Percentiles rank a stretch among this genome's conserved stretches.
These are phyloP conservation scores for Neurospora sp. DNA, from an alignment of 495 filamentous ascomycete species.

Conservation along the genomic window DNA sequence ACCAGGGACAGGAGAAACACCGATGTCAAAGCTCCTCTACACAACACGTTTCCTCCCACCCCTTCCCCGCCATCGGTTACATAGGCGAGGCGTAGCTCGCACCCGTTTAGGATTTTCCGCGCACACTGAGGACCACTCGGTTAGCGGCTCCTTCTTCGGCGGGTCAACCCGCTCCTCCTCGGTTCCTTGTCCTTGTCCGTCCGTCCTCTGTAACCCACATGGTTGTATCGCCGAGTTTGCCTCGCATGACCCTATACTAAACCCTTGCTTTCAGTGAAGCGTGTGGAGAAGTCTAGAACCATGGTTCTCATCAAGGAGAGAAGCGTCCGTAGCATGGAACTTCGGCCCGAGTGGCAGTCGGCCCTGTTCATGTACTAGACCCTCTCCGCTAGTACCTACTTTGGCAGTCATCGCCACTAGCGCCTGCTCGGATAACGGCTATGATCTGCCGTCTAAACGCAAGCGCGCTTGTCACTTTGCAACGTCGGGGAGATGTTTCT, in stretches of 20 bases:
- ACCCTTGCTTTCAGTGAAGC: background rate
- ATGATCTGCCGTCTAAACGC: background rate
- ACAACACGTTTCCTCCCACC: background rate
- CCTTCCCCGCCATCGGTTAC: background rate
- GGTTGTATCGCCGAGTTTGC: background rate
- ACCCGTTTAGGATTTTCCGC: constrained; percentile 9
- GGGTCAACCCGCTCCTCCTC: constrained; percentile 12
- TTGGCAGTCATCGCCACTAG: background rate
- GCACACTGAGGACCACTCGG: constrained; percentile 18
- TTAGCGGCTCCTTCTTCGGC: constrained; percentile 17
- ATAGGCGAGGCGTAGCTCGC: constrained; percentile 13
- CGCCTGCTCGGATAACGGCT: background rate
- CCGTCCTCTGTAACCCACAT: background rate
- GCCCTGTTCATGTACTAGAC: background rate
- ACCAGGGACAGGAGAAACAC: background rate
- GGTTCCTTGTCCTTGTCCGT: background rate
- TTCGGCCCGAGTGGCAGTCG: background rate
- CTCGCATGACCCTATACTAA: background rate
- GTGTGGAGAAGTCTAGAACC: background rate
- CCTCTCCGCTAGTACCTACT: background rate
- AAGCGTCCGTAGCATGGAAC: background rate
- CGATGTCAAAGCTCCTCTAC: background rate
- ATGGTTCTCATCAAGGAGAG: background rate
- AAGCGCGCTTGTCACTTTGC: background rate
- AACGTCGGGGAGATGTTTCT: background rate